Percentiles rank a stretch among this genome's conserved stretches.
Conservation (phyloP, 202 grass and related monocot species). For the Dendrocalamus latiflorus region DNA sequence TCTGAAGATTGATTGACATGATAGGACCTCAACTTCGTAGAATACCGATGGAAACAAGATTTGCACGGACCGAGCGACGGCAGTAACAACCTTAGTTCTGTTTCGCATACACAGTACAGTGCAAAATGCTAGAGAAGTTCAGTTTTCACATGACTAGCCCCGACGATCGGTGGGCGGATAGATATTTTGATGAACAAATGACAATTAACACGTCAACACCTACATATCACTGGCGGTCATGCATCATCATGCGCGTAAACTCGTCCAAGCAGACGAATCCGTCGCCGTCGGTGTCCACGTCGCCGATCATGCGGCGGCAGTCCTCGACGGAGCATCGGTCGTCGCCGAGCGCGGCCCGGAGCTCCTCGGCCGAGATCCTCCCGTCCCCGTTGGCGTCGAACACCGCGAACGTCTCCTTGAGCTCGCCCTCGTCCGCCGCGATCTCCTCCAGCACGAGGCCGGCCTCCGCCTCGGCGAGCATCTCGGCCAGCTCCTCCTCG, state of each 20-base stretch:
- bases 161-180: too few species aligned
- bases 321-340: conserved; percentile 54
- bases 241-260: conserved; percentile 67
- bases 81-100: too few species aligned
- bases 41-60: too few species aligned
- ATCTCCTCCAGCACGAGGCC: conserved; percentile 22
- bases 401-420: conserved; percentile 53
- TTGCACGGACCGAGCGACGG: too few species aligned
- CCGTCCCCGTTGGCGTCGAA: conserved; percentile 75
- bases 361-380: conserved; percentile 76
- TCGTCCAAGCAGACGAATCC: conserved; percentile 64
- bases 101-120: too few species aligned
- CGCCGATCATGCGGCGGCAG: conserved; percentile 66
- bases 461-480: conserved; percentile 33
- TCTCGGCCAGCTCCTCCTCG: conserved; percentile 43
- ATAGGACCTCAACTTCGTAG: too few species aligned
- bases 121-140: too few species aligned
- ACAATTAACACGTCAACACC: too few species aligned
- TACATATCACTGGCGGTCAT: too few species aligned
- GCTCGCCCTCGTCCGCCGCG: conserved; percentile 46
- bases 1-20: too few species aligned
- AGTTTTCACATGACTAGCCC: too few species aligned
- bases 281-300: conserved; percentile 66
- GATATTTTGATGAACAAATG: too few species aligned
- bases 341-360: conserved; percentile 52